phyloP scores from a whole-genome alignment of 768 basidiomycete genomes.

The Auriscalpium vulgare region DNA sequence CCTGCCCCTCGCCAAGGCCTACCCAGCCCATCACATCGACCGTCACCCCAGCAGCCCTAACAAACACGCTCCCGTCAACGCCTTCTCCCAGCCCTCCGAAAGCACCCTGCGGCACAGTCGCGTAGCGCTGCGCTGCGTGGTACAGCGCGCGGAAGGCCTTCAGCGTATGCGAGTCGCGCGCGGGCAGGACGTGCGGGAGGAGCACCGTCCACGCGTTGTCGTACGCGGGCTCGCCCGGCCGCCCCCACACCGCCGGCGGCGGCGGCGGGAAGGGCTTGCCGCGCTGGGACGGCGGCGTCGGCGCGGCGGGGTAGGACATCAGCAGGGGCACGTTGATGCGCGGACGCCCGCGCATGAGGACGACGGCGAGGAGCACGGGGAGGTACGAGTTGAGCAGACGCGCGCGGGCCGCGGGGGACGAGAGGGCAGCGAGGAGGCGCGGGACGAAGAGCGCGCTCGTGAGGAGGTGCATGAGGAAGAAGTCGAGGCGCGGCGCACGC shows the following conservation, averaged over 20 bases:
- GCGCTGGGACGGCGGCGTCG: constrained; percentile 17
- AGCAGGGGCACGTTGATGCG: constrained; percentile 39
- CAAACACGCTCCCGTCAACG: constrained; percentile 51
- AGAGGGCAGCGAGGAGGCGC: constrained; percentile 28
- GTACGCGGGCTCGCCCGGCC: constrained; percentile 26
- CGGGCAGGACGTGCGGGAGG: constrained; percentile 36
- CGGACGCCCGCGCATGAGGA: constrained; percentile 43
- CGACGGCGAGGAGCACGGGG: constrained; percentile 27
- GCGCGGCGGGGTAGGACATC: constrained; percentile 37
- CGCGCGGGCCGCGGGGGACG: constrained; percentile 31
- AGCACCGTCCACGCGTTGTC: constrained; percentile 49
- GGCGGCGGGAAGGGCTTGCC: constrained; percentile 19
- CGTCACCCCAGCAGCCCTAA: constrained; percentile 47
- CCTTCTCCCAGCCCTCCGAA: constrained; percentile 36
- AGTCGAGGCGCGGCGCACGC: constrained; percentile 41
- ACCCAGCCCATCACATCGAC: constrained; percentile 53
- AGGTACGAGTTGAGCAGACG: constrained; percentile 38
- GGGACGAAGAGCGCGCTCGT: constrained; percentile 44
- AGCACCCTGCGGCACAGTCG: constrained; percentile 30
- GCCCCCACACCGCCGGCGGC: constrained; percentile 24
- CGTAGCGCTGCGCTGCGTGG: constrained; percentile 41
- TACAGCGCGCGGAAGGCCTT: constrained; percentile 43
- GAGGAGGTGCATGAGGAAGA: constrained; percentile 55
- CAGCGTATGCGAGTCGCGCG: constrained; percentile 43
- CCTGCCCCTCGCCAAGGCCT: constrained; percentile 33